These are phyloP conservation scores for Malus hybrid DNA, from an alignment of 331 rosid genomes.

Conservation along the genomic window DNA sequence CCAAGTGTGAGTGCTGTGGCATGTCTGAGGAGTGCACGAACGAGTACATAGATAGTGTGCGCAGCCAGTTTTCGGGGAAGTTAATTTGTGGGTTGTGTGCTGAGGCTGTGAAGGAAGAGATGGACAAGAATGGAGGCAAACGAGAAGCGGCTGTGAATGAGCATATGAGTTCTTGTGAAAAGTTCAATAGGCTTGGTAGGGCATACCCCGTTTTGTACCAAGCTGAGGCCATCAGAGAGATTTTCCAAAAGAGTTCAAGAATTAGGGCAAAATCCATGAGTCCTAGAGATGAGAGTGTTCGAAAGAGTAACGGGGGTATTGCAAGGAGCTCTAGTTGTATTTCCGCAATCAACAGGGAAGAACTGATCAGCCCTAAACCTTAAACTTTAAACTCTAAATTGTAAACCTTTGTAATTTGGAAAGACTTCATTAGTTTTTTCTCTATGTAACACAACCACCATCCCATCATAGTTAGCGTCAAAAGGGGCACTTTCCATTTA, in stretches of 20 bases:
- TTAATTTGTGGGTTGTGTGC: constrained; percentile 49
- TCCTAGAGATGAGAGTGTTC: constrained; percentile 7
- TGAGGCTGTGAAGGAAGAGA: constrained; percentile 52
- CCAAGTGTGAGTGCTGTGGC: constrained; percentile 59
- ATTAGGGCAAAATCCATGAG: constrained; percentile 15
- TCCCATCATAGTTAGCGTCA: no score
- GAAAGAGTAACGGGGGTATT: constrained; percentile 2
- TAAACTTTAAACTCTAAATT: background rate
- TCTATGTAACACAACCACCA: background rate
- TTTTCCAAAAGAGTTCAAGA: constrained; percentile 33
- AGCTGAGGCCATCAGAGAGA: constrained; percentile 43
- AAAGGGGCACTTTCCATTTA: no score
- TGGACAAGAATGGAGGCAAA: constrained; percentile 38
- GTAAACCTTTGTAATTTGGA: background rate
- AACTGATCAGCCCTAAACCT: background rate
- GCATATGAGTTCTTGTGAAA: constrained; percentile 42
- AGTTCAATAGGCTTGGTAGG: constrained; percentile 44
- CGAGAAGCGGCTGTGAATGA: constrained; percentile 39
- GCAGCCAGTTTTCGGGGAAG: constrained; percentile 34
- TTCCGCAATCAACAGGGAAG: constrained; percentile 23
- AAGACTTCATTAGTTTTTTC: background rate
- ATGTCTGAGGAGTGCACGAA: constrained; percentile 50
- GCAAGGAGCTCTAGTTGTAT: constrained; percentile 44
- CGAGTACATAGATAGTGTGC: constrained; percentile 34
- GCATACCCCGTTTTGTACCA: constrained; percentile 38